phyloP scores from a whole-genome alignment of 1,284 basidiomycete genomes.

The Irpex sp. region DNA sequence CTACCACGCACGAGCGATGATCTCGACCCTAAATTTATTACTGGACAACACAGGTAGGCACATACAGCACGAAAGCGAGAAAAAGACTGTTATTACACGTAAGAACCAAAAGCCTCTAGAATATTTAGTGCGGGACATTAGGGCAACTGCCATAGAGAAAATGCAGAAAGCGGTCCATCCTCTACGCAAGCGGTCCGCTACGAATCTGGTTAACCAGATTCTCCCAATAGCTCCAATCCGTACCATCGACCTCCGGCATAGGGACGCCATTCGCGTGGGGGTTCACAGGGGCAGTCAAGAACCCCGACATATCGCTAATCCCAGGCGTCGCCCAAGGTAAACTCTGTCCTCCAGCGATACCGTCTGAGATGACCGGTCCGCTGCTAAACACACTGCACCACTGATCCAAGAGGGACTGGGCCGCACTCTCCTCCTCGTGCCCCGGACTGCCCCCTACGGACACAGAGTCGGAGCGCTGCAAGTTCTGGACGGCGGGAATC shows the following conservation, averaged over 20 bases:
- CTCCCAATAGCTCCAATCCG: conserved; percentile 82
- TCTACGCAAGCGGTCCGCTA: conserved; percentile 37
- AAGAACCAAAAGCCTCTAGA: not conserved
- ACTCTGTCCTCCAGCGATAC: conserved; percentile 41
- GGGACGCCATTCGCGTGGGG: conserved; percentile 17
- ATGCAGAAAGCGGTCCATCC: not conserved
- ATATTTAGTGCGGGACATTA: not conserved
- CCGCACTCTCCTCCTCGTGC: conserved; percentile 69
- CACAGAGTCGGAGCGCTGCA: conserved; percentile 44
- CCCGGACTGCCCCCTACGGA: conserved; percentile 51
- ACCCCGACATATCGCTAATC: conserved; percentile 54
- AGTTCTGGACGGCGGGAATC: conserved; percentile 51
- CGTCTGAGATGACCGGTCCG: conserved; percentile 44
- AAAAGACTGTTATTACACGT: not conserved
- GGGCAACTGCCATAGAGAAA: not conserved
- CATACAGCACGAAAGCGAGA: not conserved
- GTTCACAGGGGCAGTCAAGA: conserved; percentile 41
- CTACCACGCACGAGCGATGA: not conserved
- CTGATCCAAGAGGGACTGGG: conserved; percentile 73
- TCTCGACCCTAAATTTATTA: not conserved
- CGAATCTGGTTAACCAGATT: conserved; percentile 74
- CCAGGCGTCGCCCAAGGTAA: conserved; percentile 62
- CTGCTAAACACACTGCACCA: conserved; percentile 78
- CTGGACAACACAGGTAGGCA: not conserved
- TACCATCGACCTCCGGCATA: conserved; percentile 52